Evolutionary conservation across 805 yeast species (phyloP), one percentile per base, ranked within the genome.

Genomic region (Metschnikowia proteae): DNA sequence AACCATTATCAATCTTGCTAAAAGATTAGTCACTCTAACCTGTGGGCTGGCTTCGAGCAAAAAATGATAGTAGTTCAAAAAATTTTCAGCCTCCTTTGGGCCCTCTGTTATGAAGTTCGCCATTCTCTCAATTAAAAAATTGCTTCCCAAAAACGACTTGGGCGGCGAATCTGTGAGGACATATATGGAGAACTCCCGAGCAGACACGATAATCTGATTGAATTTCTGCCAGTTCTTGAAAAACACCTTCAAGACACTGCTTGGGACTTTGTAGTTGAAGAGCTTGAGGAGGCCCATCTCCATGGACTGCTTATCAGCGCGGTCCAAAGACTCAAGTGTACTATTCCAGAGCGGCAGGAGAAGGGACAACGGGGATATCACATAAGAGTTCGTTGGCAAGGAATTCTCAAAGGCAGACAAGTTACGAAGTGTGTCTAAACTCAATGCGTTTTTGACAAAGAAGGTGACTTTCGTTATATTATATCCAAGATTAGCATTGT

Each of bases 311-410:
- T 10, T 28, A 10, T 34, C 38, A 17, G 17, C 6, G 11, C 7
- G 31, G 11, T 40, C 43, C 23, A 13, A 22, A 27, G 32, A 38
- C 13, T 28, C 41, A 9, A 40, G 43, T 9, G 29, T 13, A 4
- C 28, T 30, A 8, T 23, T 40, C 34, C 36, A 40, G 27, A 8
- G 34, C 6, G 33, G 38, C 26, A 48, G 36, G 5, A 53, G 36
- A 9, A 40, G 31, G 4, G 48, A 46, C 5, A 51, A 43, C 13
- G 63, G 60, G 2, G 60, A 55, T 3, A 59, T 17, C 29, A 52
- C 48, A 10, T 31, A 27, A 5, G 52, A 30, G 25, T 46, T 44
- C 2, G 29, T 33, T 2, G 49, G 31, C 3, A 50, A 29, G n/a
- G 46, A 30, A 43, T 44, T 42, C 36, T 47, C 38, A 49, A 43